Base-by-base conservation (phyloP, 2,329 filamentous ascomycete species). In the Gyromitra esculenta region DNA sequence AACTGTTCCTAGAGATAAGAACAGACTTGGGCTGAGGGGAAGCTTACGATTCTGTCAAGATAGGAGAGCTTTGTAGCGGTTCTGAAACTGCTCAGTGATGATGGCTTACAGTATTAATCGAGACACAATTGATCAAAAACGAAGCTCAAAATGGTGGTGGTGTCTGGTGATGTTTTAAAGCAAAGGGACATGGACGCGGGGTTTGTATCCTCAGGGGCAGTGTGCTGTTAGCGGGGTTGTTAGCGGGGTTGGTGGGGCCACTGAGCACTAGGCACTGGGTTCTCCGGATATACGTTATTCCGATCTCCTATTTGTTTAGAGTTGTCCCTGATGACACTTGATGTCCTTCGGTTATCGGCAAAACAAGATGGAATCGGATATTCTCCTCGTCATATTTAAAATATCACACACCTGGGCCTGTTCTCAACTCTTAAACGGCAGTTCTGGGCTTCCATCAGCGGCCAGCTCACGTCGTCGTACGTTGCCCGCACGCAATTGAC, bases 271-370 rank as follows among this genome's bases (percentile, higher is more conserved):
- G 13, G 25, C 25, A 25, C 11, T 39, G 37, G n/a, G 21, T 13
- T 21, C 50, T 56, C 54, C 59, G 72, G 65, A 69, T 65, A 65
- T 75, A 71, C 62, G 66, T 70, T 75, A 75, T 70, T 75, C 72
- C 72, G 72, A 57, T 54, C 21, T 54, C 31, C 35, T 31, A 7
- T 41, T 41, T 43, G 37, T 56, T 41, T 37, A 64, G 37, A 71
- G 57, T 64, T 71, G 41, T 75, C 57, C 66, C 72, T 65, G 57
- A 65, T 71, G 72, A 75, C 72, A 48, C 59, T 75, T 59, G 50
- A 75, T 75, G 72, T 75, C 65, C 57, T 37, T 75, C 66, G 72
- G 65, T 75, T 75, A 75, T 75, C 72, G 72, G 56, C 59, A 63
- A 64, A 70, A 75, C 59, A 18, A 75, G 65, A 75, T 71, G 57